Evolutionary conservation across 1,284 basidiomycete genomes (phyloP).

Genomic region (Xanthoconium separans): DNA sequence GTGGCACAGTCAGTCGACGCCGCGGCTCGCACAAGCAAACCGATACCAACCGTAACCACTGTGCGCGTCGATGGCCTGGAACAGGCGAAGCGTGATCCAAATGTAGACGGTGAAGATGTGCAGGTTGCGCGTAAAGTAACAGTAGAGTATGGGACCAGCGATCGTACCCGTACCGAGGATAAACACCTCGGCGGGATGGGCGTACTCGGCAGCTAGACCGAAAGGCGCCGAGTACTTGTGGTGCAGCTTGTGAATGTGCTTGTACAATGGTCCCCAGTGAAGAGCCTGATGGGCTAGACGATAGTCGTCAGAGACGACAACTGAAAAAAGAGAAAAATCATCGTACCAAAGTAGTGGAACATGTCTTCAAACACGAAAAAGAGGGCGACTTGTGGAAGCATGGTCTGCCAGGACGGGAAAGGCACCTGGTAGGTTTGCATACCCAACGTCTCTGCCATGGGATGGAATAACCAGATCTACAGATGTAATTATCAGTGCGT

Average conservation of each 20-base stretch:
- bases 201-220: conserved; percentile 96
- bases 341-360: conserved; percentile 79
- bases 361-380: conserved; percentile 98
- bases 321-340: background rate
- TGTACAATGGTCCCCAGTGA: conserved; percentile 91
- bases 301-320: conserved; percentile 13
- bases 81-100: conserved; percentile 93
- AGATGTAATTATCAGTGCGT: background rate
- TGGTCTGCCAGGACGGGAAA: conserved; percentile 72
- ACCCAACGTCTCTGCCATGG: conserved; percentile 85
- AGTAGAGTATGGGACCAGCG: conserved; percentile 84
- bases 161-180: conserved; percentile 89
- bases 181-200: conserved; percentile 92
- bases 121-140: conserved; percentile 67
- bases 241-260: conserved; percentile 97
- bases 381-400: conserved; percentile 79
- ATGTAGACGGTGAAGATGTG: conserved; percentile 94
- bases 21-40: background rate
- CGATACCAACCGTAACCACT: conserved; percentile 77
- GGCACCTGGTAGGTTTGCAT: conserved; percentile 94
- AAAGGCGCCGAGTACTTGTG: conserved; percentile 98
- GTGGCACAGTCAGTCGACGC: conserved; percentile 1
- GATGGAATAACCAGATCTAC: conserved; percentile 97
- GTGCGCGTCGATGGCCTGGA: conserved; percentile 98
- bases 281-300: conserved; percentile 80